Base-by-base conservation (phyloP, 2,329 filamentous ascomycete genomes). In the Colletotrichum sp. region DNA sequence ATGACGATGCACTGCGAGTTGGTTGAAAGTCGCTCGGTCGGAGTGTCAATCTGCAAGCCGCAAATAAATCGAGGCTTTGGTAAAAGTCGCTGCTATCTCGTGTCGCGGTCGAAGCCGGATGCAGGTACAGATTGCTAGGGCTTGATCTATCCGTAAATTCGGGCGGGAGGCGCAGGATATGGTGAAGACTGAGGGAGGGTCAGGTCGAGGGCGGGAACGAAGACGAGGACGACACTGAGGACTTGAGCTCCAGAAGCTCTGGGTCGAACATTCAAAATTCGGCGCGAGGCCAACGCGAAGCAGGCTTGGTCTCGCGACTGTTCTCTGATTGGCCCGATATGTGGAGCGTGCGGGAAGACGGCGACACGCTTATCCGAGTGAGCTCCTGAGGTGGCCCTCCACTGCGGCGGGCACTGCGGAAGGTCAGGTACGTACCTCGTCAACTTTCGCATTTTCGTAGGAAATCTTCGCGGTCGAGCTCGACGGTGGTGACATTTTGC, bases 1-100 rank as follows among this genome's bases (percentile, higher is more conserved):
- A 91, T 91, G 34, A 15, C 38, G 63, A 29, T 24, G 29, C 33
- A 61, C 29, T 38, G 34, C 15, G 54, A 11, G 21, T 54, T 16
- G 33, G 51, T 65, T 6, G 47, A 27, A 75, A 33, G 15, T 18
- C 11, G 47, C 59, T 65, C 16, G 66, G 24, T 65, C 27, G 59
- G 36, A 12, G 36, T 29, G 31, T 38, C n/a, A 13, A 54, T 58
- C 36, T 18, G 36, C 27, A 16, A 24, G 18, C 58, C 31, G 27
- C 21, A 31, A 33, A 24, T 27, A 29, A 58, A 18, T 59, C 18
- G 33, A 33, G 29, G 57, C 7, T 21, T 3, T 24, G n/a, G 43
- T 24, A 51, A 36, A 21, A 11, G 38, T 24, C 24, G 61, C 21
- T 70, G 33, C n/a, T 29, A 13, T n/a, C n/a, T 68, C 21, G 27